These are phyloP conservation scores for Euclidium syriacum DNA, from an alignment of 345 rosid genomes.

Conservation along the genomic window DNA sequence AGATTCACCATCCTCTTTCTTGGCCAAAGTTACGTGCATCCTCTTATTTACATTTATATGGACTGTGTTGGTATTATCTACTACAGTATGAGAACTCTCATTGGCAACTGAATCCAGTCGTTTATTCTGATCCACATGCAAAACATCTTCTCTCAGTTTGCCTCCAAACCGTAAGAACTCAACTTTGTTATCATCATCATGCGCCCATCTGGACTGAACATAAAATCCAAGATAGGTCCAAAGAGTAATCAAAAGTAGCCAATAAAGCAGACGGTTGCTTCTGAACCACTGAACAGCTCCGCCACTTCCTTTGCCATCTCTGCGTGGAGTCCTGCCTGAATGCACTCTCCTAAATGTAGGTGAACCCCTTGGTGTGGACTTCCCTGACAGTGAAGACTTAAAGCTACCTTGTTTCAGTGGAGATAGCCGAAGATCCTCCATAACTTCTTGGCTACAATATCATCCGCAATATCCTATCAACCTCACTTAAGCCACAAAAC, in stretches of 20 bases:
- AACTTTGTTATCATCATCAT: conserved; percentile 61
- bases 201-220: conserved; percentile 97
- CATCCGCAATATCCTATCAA: conserved; percentile 14
- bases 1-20: conserved; percentile 39
- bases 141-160: conserved; percentile 32
- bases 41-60: conserved; percentile 37
- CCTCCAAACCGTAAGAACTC: conserved; percentile 70
- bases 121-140: conserved; percentile 33
- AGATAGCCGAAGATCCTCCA: conserved; percentile 65
- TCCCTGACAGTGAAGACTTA: conserved; percentile 70
- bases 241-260: conserved; percentile 93
- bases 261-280: conserved; percentile 66
- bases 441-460: conserved; percentile 16
- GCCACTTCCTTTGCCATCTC: conserved; percentile 61
- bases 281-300: conserved; percentile 70
- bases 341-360: conserved; percentile 56
- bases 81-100: conserved; percentile 37
- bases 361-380: conserved; percentile 65
- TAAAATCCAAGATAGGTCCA: conserved; percentile 97
- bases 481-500: not conserved
- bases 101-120: conserved; percentile 50
- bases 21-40: conserved; percentile 47
- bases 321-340: conserved; percentile 76
- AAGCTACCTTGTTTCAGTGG: conserved; percentile 53
- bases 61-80: conserved; percentile 35